phyloP scores from a whole-genome alignment of 331 rosid species.

The Erythrophleum ivorense region DNA sequence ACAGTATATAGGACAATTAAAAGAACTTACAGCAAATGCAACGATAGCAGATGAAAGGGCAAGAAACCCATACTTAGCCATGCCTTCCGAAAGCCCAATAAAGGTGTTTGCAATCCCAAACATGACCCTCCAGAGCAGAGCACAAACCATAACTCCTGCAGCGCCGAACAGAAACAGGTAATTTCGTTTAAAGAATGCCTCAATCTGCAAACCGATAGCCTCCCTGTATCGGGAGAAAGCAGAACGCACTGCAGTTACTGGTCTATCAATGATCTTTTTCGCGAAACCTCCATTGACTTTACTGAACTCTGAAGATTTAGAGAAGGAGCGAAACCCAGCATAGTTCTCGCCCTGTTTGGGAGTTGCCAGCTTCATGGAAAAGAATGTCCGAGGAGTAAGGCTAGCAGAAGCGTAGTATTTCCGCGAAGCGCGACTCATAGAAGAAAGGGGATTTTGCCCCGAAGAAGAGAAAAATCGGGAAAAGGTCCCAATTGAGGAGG shows the following conservation, averaged over 20 bases:
- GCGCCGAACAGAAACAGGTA: constrained; percentile 65
- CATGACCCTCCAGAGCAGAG: constrained; percentile 77
- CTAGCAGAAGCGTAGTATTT: neutral
- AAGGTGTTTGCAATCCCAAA: constrained; percentile 82
- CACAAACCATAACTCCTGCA: constrained; percentile 70
- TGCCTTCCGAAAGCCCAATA: constrained; percentile 79
- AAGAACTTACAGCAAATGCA: constrained; percentile 83
- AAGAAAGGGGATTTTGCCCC: constrained; percentile 17
- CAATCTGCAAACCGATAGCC: constrained; percentile 85
- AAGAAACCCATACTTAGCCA: constrained; percentile 97
- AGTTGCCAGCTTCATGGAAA: constrained; percentile 8
- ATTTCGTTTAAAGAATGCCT: constrained; percentile 79
- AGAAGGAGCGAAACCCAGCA: constrained; percentile 55
- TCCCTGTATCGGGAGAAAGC: constrained; percentile 72
- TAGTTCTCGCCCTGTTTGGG: constrained; percentile 6
- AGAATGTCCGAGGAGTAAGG: neutral
- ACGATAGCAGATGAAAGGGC: constrained; percentile 92
- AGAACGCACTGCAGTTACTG: constrained; percentile 56
- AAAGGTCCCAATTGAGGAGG: constrained; percentile 30
- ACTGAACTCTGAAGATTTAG: constrained; percentile 43
- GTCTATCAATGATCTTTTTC: constrained; percentile 63
- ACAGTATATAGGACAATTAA: constrained; percentile 13
- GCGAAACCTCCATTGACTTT: constrained; percentile 47
- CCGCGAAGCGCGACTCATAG: constrained; percentile 15
- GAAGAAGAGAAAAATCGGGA: constrained; percentile 35